phyloP scores from a whole-genome alignment of 2,329 filamentous ascomycete species.

The Leptographium lundbergii region DNA sequence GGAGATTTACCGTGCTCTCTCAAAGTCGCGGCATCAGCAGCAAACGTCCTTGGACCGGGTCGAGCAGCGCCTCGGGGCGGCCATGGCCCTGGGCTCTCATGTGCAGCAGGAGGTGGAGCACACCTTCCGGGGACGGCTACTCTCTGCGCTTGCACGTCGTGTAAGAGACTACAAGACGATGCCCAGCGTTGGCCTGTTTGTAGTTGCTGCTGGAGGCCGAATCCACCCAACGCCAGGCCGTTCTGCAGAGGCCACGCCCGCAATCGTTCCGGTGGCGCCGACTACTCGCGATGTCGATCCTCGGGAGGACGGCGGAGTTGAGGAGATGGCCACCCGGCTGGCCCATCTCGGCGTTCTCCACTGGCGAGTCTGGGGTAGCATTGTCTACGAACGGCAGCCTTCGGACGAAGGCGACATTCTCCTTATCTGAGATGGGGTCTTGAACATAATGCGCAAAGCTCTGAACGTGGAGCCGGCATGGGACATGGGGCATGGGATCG shows the following conservation, averaged over 20 bases:
- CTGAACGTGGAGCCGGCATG: not conserved
- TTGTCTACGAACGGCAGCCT: constrained; percentile 44
- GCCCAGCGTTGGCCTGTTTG: constrained; percentile 40
- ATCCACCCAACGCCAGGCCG: constrained; percentile 18
- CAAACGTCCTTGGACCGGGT: constrained; percentile 4
- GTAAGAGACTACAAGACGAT: constrained; percentile 41
- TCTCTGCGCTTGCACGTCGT: constrained; percentile 33
- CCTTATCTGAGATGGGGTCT: not conserved
- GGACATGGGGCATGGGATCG: not conserved
- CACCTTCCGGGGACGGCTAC: constrained; percentile 34
- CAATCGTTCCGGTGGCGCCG: not conserved
- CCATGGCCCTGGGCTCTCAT: not conserved
- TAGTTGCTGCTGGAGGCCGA: constrained; percentile 40
- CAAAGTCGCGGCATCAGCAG: not conserved
- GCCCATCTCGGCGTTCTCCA: constrained; percentile 77
- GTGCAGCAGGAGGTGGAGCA: constrained; percentile 30
- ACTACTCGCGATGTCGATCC: constrained; percentile 4
- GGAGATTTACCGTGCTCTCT: constrained; percentile 41
- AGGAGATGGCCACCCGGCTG: constrained; percentile 62
- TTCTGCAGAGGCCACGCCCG: constrained; percentile 16
- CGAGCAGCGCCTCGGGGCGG: constrained; percentile 7
- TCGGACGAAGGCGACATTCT: not conserved
- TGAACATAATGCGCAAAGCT: not conserved
- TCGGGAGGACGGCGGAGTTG: constrained; percentile 40
- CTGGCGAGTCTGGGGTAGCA: constrained; percentile 75